Evolutionary conservation across 2,329 filamentous ascomycete species (phyloP).

Genomic region (Xylaria hypoxylon): DNA sequence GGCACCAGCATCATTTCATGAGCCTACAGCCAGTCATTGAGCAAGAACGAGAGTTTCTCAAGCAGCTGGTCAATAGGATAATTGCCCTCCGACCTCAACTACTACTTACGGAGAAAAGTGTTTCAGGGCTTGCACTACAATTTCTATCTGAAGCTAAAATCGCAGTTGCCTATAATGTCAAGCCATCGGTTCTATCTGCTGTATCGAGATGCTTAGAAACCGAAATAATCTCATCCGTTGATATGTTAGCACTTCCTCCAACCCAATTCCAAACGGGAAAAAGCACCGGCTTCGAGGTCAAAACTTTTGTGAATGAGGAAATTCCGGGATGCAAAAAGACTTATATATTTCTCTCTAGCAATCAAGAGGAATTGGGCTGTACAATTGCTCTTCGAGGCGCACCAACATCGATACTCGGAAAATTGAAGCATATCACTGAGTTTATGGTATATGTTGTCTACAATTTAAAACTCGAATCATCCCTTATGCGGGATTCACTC

Average conservation of each 20-base stretch:
- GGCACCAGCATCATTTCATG: constrained; percentile 96
- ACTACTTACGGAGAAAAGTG: constrained; percentile 90
- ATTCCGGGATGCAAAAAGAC: constrained; percentile 85
- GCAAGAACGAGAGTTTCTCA: constrained; percentile 93
- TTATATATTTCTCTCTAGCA: constrained; percentile 94
- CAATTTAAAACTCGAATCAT: constrained; percentile 95
- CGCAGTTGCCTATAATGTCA: constrained; percentile 95
- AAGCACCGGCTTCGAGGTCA: constrained; percentile 91
- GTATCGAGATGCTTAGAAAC: constrained; percentile 93
- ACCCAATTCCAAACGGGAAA: constrained; percentile 79
- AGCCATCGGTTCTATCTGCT: constrained; percentile 93
- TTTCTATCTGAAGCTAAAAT: constrained; percentile 90
- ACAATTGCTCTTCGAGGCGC: constrained; percentile 92
- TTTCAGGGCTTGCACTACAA: constrained; percentile 90
- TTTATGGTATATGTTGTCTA: constrained; percentile 99
- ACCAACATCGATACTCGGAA: constrained; percentile 75
- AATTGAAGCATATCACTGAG: constrained; percentile 92
- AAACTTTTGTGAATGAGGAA: constrained; percentile 88
- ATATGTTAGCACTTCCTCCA: constrained; percentile 81
- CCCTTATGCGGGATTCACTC: constrained; percentile 91
- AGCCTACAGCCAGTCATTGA: constrained; percentile 96
- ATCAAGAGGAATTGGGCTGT: constrained; percentile 88
- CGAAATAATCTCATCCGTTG: constrained; percentile 91
- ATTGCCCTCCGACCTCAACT: constrained; percentile 86
- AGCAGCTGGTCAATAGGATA: constrained; percentile 92